These are phyloP conservation scores for Trichoderma sp. DNA, from an alignment of 2,329 filamentous ascomycete species.

Conservation along the genomic window DNA sequence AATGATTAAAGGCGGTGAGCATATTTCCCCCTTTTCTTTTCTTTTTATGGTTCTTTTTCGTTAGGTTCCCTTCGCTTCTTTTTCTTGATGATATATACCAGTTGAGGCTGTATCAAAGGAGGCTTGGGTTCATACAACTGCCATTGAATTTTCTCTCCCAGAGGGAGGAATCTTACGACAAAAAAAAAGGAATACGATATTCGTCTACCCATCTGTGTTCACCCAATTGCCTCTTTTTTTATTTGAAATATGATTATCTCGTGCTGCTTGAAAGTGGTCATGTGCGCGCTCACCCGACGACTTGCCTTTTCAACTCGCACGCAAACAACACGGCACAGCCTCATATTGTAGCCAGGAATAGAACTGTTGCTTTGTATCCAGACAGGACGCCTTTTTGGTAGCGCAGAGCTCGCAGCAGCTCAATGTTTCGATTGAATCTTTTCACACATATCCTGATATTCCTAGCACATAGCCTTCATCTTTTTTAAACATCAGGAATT, in stretches of 20 bases:
- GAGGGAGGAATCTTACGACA: not conserved
- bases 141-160: not conserved
- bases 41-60: no score
- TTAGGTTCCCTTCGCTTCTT: no score
- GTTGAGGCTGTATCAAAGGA: not conserved
- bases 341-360: not conserved
- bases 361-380: not conserved
- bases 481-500: not conserved
- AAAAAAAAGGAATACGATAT: not conserved
- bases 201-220: not conserved
- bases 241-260: not conserved
- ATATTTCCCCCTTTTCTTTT: no score
- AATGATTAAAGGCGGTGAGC: not conserved
- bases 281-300: not conserved
- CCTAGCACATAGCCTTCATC: not conserved
- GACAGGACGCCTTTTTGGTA: not conserved
- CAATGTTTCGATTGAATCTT: not conserved
- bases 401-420: not conserved
- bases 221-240: not conserved
- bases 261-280: not conserved
- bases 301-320: not conserved
- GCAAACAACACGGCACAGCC: not conserved
- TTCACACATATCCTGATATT: not conserved
- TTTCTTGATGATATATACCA: not conserved
- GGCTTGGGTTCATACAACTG: not conserved